phyloP scores from a whole-genome alignment of 2,329 filamentous ascomycete species.

The Triangularia setosa region DNA sequence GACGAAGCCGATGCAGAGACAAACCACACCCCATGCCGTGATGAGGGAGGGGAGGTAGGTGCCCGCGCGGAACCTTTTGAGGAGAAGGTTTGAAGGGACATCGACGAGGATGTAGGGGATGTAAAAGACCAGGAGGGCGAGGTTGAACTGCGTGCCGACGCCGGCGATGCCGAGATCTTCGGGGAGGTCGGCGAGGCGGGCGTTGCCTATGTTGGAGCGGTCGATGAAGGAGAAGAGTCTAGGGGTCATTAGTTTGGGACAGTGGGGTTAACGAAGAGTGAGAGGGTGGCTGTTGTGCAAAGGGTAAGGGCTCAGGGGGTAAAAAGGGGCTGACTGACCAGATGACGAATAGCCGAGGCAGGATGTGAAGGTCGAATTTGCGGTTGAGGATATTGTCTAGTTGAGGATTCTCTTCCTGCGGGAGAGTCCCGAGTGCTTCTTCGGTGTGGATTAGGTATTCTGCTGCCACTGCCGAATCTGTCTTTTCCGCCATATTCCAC shows the following conservation, averaged over 20 bases:
- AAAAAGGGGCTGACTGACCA: slow-evolving; percentile 18
- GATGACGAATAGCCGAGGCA: slow-evolving; percentile 28
- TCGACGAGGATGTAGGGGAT: slow-evolving; percentile 65
- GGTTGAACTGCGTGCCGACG: slow-evolving; percentile 54
- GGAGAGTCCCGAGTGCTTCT: slow-evolving; percentile 6
- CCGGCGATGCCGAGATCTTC: slow-evolving; percentile 42
- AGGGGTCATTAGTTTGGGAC: neutral
- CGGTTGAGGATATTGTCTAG: slow-evolving; percentile 25
- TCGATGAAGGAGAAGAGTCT: slow-evolving; percentile 53
- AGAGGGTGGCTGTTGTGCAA: no score
- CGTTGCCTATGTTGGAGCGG: slow-evolving; percentile 47
- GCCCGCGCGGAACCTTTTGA: slow-evolving; percentile 60
- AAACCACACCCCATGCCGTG: slow-evolving; percentile 37
- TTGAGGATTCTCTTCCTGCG: slow-evolving; percentile 14
- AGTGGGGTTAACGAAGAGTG: neutral
- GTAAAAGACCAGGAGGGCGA: slow-evolving; percentile 60
- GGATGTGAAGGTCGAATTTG: slow-evolving; percentile 28
- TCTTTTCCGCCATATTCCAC: neutral
- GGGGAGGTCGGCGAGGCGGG: slow-evolving; percentile 43
- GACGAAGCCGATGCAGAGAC: slow-evolving; percentile 27
- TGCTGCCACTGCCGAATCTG: neutral
- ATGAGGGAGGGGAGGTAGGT: slow-evolving; percentile 64
- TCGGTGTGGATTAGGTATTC: slow-evolving; percentile 3
- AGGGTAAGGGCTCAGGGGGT: no score
- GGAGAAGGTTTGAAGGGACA: slow-evolving; percentile 59